Percentiles rank a stretch among this genome's conserved stretches.
Conservation (phyloP, 2,329 filamentous ascomycete species). For the Epichloe sp. region DNA sequence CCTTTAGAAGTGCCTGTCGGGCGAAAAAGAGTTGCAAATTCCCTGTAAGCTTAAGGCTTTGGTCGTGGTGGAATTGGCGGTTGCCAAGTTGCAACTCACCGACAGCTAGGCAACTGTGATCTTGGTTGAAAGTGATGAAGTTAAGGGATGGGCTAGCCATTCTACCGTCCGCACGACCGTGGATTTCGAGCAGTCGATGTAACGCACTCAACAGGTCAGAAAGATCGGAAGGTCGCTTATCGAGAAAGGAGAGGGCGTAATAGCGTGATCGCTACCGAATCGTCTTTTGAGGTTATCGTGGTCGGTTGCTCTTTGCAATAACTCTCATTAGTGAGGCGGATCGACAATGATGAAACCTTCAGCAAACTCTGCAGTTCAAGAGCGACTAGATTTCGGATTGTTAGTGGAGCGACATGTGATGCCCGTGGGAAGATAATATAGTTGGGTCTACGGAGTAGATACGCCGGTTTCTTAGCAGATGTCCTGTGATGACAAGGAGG, state of each 20-base stretch:
- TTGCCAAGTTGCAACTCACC: conserved; percentile 40
- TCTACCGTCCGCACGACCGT: conserved; percentile 11
- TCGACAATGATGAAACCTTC: background rate
- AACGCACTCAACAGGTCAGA: background rate
- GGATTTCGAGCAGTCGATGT: background rate
- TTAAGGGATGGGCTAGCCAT: conserved; percentile 72
- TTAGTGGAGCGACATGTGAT: background rate
- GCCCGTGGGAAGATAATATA: background rate
- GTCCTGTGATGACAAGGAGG: background rate
- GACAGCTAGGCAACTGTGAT: conserved; percentile 92
- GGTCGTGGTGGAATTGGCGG: background rate
- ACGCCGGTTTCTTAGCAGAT: background rate
- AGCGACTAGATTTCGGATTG: background rate
- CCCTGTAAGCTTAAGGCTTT: background rate
- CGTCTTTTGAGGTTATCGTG: background rate
- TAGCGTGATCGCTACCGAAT: background rate
- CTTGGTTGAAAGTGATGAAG: conserved; percentile 98
- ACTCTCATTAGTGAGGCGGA: background rate
- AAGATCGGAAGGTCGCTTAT: background rate
- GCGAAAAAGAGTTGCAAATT: background rate
- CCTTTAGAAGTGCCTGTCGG: conserved; percentile 71
- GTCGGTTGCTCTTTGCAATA: background rate
- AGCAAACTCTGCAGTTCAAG: background rate
- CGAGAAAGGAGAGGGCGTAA: background rate
- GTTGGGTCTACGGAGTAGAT: too few species aligned